Conservation (phyloP, 495 filamentous ascomycete species). For the Penicillium waksmanii region DNA sequence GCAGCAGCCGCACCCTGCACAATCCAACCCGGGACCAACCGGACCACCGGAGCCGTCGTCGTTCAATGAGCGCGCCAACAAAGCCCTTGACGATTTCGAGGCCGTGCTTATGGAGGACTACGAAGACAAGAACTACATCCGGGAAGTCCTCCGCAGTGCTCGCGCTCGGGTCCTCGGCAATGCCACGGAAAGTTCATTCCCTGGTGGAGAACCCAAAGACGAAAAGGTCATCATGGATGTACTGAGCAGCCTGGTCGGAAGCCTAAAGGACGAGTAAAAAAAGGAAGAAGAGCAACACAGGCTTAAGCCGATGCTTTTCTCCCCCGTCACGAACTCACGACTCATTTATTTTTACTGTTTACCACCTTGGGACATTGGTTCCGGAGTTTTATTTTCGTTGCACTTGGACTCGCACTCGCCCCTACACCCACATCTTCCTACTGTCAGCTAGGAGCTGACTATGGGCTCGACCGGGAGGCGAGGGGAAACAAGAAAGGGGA, state of each 20-base stretch:
- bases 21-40: slow-evolving; percentile 43
- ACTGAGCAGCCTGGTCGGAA: slow-evolving; percentile 45
- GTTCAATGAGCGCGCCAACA: slow-evolving; percentile 52
- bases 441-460: slow-evolving; percentile 2
- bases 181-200: slow-evolving; percentile 50
- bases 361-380: slow-evolving; percentile 8
- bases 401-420: neutral
- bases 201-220: slow-evolving; percentile 51
- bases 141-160: slow-evolving; percentile 52
- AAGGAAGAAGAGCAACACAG: neutral
- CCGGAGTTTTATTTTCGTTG: slow-evolving; percentile 5
- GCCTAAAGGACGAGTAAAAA: slow-evolving; percentile 41
- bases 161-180: slow-evolving; percentile 49
- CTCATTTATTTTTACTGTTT: neutral
- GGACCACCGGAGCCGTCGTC: slow-evolving; percentile 51
- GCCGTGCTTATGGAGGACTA: slow-evolving; percentile 53
- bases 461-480: slow-evolving; percentile 11
- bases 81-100: slow-evolving; percentile 55
- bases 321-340: slow-evolving; percentile 14
- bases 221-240: slow-evolving; percentile 51
- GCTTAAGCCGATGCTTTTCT: neutral
- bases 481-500: neutral
- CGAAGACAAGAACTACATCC: slow-evolving; percentile 55
- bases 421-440: neutral
- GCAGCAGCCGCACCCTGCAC: slow-evolving; percentile 30